phyloP scores from a whole-genome alignment of 192 early-diverging fungal species.

The Lunasporangiospora selenospora region DNA sequence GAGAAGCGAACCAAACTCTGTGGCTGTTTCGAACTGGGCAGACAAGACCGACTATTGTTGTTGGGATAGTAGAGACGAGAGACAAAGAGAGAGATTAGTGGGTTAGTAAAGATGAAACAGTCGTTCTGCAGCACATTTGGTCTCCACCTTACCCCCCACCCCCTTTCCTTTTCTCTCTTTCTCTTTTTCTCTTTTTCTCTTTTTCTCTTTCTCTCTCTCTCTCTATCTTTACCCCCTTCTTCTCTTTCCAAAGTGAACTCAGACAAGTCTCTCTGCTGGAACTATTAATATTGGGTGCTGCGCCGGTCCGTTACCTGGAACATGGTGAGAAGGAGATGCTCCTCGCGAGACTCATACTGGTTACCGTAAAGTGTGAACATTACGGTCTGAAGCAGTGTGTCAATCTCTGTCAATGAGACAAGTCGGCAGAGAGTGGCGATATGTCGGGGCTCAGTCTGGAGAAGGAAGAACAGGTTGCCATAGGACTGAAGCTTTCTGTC shows the following conservation, averaged over 20 bases:
- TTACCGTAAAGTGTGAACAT: conserved; percentile 98
- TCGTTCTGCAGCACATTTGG: too few species aligned
- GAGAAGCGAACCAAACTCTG: conserved; percentile 87
- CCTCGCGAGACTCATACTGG: conserved; percentile 96
- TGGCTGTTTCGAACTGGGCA: conserved; percentile 91
- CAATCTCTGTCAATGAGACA: conserved; percentile 89
- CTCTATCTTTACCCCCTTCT: too few species aligned
- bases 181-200: too few species aligned
- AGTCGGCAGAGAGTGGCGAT: conserved; percentile 86
- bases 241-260: too few species aligned
- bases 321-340: conserved; percentile 94
- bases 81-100: too few species aligned
- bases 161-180: too few species aligned
- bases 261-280: too few species aligned
- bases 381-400: conserved; percentile 92
- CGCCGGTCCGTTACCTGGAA: conserved; percentile 72
- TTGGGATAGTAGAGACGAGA: too few species aligned
- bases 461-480: conserved; percentile 91
- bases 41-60: conserved; percentile 76
- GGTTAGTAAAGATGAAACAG: too few species aligned
- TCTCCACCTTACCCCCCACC: too few species aligned
- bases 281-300: background rate
- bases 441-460: conserved; percentile 91
- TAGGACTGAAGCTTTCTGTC: conserved; percentile 86
- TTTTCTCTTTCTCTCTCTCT: too few species aligned